Evolutionary conservation across 768 basidiomycete species (phyloP), one percentile per base, ranked within the genome.

Genomic region (Leccinum fibrillosum): DNA sequence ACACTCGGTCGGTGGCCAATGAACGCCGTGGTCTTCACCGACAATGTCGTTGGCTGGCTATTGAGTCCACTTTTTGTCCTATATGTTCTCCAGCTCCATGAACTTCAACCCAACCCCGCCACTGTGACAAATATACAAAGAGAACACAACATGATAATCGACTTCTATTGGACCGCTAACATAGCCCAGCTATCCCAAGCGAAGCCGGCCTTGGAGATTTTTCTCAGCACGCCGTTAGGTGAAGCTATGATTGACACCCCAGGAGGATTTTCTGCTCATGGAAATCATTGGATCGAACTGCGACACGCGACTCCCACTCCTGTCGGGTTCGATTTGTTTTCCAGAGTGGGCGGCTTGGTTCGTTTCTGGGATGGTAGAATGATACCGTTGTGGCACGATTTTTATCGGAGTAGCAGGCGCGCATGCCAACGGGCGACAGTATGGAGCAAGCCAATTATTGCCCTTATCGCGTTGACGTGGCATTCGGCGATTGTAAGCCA

Each of bases 371-470:
- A 30, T 25, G n/a, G 35, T n/a, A 28, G 57, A 15, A 13, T 19
- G 21, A 4, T 37, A 44, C 35, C 32, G 45, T 23, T 57, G 12
- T 34, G 58, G 28, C 32, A 49, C 28, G 30, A 54, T 42, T 11
- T 34, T 3, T 44, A 47, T 50, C 49, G 56, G 58, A 12, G 65
- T n/a, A 21, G 52, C 19, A 56, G 52, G 57, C 59, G 32, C 32
- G 12, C 58, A 35, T 30, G 47, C 67, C 66, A 68, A 56, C 37
- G 21, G 10, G 39, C 5, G 3, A 57, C 47, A 53, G 56, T 34
- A 55, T 53, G 58, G 50, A 51, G 23, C 12, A 39, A 8, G n/a
- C 56, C 28, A 34, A 39, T 8, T n/a, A 39, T n/a, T 19, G 9
- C 12, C 10, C 8, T 25, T 25, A 44, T 48, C 50, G 32, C 19